These are phyloP conservation scores for Globisporangium parvum DNA, from an alignment of 352 stramenopile species.

Conservation along the genomic window DNA sequence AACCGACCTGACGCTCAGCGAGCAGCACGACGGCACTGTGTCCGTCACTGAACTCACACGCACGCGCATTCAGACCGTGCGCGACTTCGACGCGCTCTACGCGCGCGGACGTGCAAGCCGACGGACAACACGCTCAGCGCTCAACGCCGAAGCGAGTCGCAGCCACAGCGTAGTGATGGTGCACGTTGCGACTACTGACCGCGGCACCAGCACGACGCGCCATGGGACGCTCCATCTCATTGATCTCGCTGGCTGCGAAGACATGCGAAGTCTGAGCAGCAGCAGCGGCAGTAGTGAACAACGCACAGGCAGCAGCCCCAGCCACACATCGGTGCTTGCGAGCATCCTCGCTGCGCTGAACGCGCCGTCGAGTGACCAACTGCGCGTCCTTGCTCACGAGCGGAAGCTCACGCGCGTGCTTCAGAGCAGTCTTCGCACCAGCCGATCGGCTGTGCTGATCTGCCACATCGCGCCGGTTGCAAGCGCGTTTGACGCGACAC, in stretches of 20 bases:
- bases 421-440: conserved; percentile 38
- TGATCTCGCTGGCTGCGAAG: conserved; percentile 33
- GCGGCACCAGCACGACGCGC: conserved; percentile 7
- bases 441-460: conserved; percentile 36
- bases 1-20: background rate
- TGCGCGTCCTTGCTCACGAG: conserved; percentile 68
- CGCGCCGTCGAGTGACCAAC: conserved; percentile 49
- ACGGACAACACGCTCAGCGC: too few species aligned
- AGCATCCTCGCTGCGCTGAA: conserved; percentile 71
- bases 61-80: conserved; percentile 15
- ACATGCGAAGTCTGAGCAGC: conserved; percentile 17
- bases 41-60: background rate
- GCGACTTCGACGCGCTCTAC: conserved; percentile 31
- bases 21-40: background rate
- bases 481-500: conserved; percentile 24
- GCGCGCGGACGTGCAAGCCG: background rate
- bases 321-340: conserved; percentile 32
- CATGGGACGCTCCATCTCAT: conserved; percentile 37
- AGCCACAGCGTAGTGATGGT: conserved; percentile 84
- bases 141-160: conserved; percentile 59
- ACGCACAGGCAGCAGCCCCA: background rate
- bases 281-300: conserved; percentile 15
- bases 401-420: conserved; percentile 65
- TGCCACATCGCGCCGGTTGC: conserved; percentile 25
- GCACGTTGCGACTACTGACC: conserved; percentile 18